Evolutionary conservation across 257 asterid genomes (phyloP).

Genomic region (Gynochthodes officinalis): DNA sequence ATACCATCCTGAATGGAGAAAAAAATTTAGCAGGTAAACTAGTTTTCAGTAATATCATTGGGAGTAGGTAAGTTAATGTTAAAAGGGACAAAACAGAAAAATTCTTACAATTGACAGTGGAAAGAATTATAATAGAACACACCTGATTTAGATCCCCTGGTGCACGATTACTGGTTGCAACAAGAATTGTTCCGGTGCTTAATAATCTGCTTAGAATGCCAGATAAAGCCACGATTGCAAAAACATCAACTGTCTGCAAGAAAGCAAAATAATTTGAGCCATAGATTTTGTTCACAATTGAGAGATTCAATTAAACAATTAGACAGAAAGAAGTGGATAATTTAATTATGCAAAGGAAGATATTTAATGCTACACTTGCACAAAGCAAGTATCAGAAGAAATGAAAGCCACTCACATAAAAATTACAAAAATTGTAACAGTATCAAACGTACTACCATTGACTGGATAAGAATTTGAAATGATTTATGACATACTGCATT

Average conservation of each 20-base stretch:
- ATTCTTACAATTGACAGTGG: not conserved
- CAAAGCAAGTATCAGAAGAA: no score
- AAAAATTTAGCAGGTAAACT: slow-evolving; percentile 6
- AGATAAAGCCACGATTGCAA: slow-evolving; percentile 95
- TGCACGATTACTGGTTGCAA: slow-evolving; percentile 97
- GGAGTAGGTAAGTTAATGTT: not conserved
- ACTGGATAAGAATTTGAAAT: not conserved
- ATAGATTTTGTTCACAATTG: not conserved
- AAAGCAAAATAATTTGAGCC: slow-evolving; percentile 17
- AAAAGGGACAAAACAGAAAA: not conserved
- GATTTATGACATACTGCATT: not conserved
- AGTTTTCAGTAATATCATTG: not conserved
- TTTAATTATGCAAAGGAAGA: not conserved
- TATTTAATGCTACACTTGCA: not conserved
- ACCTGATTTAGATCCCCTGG: slow-evolving; percentile 93
- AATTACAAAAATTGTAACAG: not conserved
- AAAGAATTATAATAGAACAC: not conserved
- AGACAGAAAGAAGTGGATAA: slow-evolving; percentile 5
- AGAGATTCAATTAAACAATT: not conserved
- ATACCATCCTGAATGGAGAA: slow-evolving; percentile 76
- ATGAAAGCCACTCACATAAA: not conserved
- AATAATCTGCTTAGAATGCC: slow-evolving; percentile 90
- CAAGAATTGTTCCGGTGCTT: slow-evolving; percentile 95
- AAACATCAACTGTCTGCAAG: slow-evolving; percentile 91
- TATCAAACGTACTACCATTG: not conserved